Conservation (phyloP, 2,329 filamentous ascomycete species). For the Exophiala sp. region DNA sequence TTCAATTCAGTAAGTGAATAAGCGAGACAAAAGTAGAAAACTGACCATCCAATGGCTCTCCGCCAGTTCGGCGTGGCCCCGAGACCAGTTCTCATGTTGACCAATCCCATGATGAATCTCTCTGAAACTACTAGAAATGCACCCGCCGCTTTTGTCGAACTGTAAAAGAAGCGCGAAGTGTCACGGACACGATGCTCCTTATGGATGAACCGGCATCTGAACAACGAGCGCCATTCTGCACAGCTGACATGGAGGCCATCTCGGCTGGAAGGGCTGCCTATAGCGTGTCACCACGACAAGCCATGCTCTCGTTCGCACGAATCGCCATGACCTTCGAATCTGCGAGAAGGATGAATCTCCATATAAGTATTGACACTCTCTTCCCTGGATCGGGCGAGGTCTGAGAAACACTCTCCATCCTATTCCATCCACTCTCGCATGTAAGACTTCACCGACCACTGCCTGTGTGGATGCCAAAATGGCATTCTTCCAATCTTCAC, state of each 20-base stretch:
- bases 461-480: neutral
- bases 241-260: neutral
- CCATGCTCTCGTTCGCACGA: neutral
- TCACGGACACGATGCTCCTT: neutral
- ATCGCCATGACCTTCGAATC: neutral
- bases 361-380: neutral
- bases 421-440: neutral
- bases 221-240: neutral
- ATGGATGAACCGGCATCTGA: neutral
- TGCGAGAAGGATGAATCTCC: neutral
- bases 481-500: slow-evolving; percentile 13
- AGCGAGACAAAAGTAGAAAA: too few relatives aligned
- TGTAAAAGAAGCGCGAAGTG: neutral
- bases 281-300: neutral
- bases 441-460: neutral
- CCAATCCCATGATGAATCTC: too few relatives aligned
- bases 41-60: too few relatives aligned
- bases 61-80: too few relatives aligned
- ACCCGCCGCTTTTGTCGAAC: neutral
- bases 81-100: too few relatives aligned
- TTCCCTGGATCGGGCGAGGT: neutral
- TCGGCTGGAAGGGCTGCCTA: neutral
- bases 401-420: neutral
- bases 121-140: neutral
- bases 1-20: too few relatives aligned